phyloP scores from a whole-genome alignment of 73 alveolate species.

The Tetrahymena borealis region DNA sequence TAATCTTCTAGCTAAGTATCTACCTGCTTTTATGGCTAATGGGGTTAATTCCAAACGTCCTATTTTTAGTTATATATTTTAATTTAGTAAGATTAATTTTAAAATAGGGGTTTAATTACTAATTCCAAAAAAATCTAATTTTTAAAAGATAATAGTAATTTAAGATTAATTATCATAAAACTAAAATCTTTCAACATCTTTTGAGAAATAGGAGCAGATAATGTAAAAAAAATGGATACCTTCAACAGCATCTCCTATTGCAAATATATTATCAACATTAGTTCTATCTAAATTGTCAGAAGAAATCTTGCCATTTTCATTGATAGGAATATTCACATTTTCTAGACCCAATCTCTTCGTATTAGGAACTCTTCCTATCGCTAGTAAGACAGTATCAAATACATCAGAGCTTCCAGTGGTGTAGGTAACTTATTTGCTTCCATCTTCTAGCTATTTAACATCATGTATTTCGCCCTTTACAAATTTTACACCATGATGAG shows the following conservation, averaged over 20 bases:
- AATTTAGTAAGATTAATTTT: too few species aligned
- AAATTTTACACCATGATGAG: constrained; percentile 74
- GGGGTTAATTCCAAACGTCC: constrained; percentile 6
- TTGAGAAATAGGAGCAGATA: too few species aligned
- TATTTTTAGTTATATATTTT: too few species aligned
- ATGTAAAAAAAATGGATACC: constrained; percentile 89
- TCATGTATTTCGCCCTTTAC: constrained; percentile 58
- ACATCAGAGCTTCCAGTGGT: constrained; percentile 41
- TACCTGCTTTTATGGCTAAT: constrained; percentile 73
- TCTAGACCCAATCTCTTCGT: constrained; percentile 70
- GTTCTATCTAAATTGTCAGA: constrained; percentile 76
- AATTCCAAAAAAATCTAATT: too few species aligned
- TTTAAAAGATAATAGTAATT: too few species aligned
- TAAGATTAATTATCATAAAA: too few species aligned
- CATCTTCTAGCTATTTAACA: background rate
- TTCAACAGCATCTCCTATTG: constrained; percentile 92
- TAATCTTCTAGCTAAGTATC: constrained; percentile 85
- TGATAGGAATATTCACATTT: constrained; percentile 66
- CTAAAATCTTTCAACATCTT: too few species aligned
- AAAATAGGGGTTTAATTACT: constrained; percentile 67
- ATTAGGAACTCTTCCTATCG: constrained; percentile 90
- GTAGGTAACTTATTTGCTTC: constrained; percentile 15
- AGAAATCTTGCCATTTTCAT: constrained; percentile 62
- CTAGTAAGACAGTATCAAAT: constrained; percentile 88
- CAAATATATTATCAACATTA: constrained; percentile 80